Evolutionary conservation across 1,284 basidiomycete species (phyloP), one percentile per base, ranked within the genome.

Genomic region (Ustilago bromivora): DNA sequence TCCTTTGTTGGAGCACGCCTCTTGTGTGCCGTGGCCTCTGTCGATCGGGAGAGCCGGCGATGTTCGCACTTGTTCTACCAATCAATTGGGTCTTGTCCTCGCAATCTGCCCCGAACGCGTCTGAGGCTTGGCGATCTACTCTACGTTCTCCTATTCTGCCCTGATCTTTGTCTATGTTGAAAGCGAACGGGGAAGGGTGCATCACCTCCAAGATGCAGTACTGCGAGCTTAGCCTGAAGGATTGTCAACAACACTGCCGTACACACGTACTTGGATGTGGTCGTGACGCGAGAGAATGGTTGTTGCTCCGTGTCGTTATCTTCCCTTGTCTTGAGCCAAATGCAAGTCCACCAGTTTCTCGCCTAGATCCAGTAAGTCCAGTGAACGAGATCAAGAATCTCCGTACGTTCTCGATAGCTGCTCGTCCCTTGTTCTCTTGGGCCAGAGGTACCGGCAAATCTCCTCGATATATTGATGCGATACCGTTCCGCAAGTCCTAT

Each of bases 1-100:
- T 51, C 66, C 40, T 51, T n/a, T 34, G 9, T n/a, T 34, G 9
- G 43, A 65, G 71, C 62, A 61, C 61, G n/a, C 43, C 51, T 23
- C 59, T 53, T 13, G 43, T 9, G 11, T 61, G 61, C 35, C 47
- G 49, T 32, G 35, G 32, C 46, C 57, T 57, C 38, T 59, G 43
- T 11, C 6, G 49, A 34, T 54, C 7, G 12, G 28, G 40, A 28
- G 59, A 52, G n/a, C 6, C 38, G 17, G 12, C 15, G 23, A 15
- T 2, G 4, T 46, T 41, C 17, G 41, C 10, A 7, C 8, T 31
- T 17, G 58, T 43, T 13, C 19, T 36, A 9, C 43, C 31, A 8
- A 36, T 31, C 17, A 56, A 40, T 46, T 15, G 10, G 41, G 4
- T 35, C 31, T 35, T 23, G 52, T 66, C 63, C 28, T 62, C 60